Evolutionary conservation across 2,329 filamentous ascomycete genomes (phyloP), one percentile per base, ranked within the genome.

Genomic region (Diplodia intermedia): DNA sequence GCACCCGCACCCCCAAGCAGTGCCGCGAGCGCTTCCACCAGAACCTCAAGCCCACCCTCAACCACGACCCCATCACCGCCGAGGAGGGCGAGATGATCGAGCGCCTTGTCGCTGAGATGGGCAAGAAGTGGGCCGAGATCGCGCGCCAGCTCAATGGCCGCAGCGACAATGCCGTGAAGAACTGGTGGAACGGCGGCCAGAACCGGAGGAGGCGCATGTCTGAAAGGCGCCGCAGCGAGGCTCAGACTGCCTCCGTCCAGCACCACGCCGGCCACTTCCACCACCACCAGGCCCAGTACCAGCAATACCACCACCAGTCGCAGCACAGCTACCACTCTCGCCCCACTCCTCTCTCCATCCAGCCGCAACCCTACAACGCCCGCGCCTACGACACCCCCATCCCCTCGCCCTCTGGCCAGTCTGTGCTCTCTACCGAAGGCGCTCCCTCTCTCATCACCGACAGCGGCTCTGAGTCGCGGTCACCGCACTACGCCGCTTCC

Each of bases 141-240:
- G 92, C 94, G 54, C 87, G 94, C 72, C 85, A 88, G 55, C 85
- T 97, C 23, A 86, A 90, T 66, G 93, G 93, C 71, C 90, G 94
- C 75, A 97, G 93, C 79, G 94, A 97, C 82, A 97, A 97, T 75
- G 91, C 92, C 33, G 92, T 97, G 71, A 97, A 97, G 87, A 97
- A 97, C 80, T 97, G 93, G 93, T 97, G 92, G 92, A 97, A 97
- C 77, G 93, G 94, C 61, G 92, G 90, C 77, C 91, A 94, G 86
- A 97, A 97, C 82, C 88, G 93, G 75, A 86, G 90, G 74, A 81
- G 82, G 75, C 80, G 82, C 70, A 78, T 77, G 65, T 75, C 75
- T 38, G 76, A 78, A n/a, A 75, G 74, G 23, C 60, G 67, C n/a
- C 53, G 67, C 52, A 66, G 67, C 52, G 54, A 71, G 66, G 54